Evolutionary conservation across 495 filamentous ascomycete genomes (phyloP), one percentile per base, ranked within the genome.

Genomic region (Hyaloscypha hepaticicola): DNA sequence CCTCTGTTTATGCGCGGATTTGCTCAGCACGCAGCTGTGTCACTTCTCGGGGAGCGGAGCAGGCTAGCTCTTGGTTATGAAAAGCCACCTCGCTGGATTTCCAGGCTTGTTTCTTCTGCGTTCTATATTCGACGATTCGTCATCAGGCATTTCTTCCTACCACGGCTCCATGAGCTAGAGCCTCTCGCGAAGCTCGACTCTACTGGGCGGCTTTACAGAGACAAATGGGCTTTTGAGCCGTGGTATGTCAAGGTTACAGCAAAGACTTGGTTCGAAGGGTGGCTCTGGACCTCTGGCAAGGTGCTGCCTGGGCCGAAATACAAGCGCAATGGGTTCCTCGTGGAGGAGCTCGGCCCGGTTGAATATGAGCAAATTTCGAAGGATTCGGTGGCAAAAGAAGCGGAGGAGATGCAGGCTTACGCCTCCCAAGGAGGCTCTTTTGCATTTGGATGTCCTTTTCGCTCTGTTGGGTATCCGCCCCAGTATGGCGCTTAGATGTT

Each of bases 231-330:
- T 14, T 79, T 79, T 0, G 80, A 79, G 5, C 85, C 86, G 9
- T 88, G 82, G 71, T 88, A 89, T 64, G 78, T 87, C 26, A 80
- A 82, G 31, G 78, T 83, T 0, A 86, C 83, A 3, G 70, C 85
- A 55, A 80, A 77, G 77, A 83, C 82, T 62, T 76, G 83, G 22
- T 83, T 80, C 73, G 76, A 80, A 2, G 77, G 78, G 1, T 70
- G 69, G 34, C 78, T 83, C 1, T 82, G 75, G 76, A 66, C 77
- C 4, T 69, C 82, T 24, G 84, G 86, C 1, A 74, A 74, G 38
- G 80, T 83, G 38, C 52, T 82, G 49, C 83, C 84, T 0, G 84
- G 84, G 11, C 81, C 85, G 55, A 76, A 79, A 34, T 76, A 79
- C 45, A 82, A 78, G 67, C 85, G 79, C 64, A 57, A 75, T 12